Evolutionary conservation across 768 basidiomycete species (phyloP).

Genomic region (Leucogyrophana mollusca): DNA sequence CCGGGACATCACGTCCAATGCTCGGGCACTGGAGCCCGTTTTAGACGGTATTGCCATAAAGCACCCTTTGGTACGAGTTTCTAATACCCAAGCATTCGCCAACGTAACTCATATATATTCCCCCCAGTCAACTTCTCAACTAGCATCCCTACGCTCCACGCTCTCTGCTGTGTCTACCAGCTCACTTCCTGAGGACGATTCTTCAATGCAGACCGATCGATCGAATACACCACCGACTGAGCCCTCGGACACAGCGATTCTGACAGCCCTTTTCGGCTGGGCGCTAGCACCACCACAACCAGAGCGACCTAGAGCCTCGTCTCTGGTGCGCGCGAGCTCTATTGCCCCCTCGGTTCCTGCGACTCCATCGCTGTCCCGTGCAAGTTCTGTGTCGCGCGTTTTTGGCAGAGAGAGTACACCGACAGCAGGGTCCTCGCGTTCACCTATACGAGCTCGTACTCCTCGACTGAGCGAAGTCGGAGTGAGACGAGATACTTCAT

Average conservation of each 20-base stretch:
- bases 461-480: conserved; percentile 8
- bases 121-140: conserved; percentile 54
- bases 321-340: conserved; percentile 26
- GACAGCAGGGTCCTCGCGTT: conserved; percentile 1
- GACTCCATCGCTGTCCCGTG: conserved; percentile 30
- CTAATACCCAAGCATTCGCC: not conserved
- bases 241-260: conserved; percentile 37
- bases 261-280: conserved; percentile 53
- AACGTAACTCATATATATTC: not conserved
- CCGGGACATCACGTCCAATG: conserved; percentile 56
- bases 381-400: conserved; percentile 28
- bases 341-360: conserved; percentile 26
- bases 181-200: conserved; percentile 26
- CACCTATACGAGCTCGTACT: conserved; percentile 11
- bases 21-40: conserved; percentile 49
- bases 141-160: conserved; percentile 49
- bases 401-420: conserved; percentile 18
- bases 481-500: conserved; percentile 41
- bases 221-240: conserved; percentile 4
- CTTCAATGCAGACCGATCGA: conserved; percentile 8
- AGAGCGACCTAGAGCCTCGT: conserved; percentile 11
- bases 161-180: conserved; percentile 33
- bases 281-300: conserved; percentile 30
- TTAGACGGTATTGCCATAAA: conserved; percentile 56
- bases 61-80: conserved; percentile 66